Evolutionary conservation across 2,329 filamentous ascomycete species (phyloP).

Genomic region (Madurella fahalii): DNA sequence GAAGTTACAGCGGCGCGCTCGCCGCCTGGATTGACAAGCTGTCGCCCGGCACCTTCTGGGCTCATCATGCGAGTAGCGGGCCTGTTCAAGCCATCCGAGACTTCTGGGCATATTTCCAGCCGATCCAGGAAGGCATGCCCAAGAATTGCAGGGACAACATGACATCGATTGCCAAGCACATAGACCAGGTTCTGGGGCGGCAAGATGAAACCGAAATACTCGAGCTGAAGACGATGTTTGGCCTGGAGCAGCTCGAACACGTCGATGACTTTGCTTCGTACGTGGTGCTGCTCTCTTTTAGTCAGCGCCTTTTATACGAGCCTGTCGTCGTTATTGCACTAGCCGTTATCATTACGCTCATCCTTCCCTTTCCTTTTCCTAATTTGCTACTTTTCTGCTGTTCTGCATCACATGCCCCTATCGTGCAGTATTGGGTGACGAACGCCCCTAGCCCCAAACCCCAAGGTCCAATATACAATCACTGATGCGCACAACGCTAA

Average conservation of each 20-base stretch:
- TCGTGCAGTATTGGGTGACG: no score
- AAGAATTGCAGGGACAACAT: slow-evolving; percentile 54
- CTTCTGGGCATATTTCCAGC: slow-evolving; percentile 56
- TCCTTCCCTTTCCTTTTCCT: no score
- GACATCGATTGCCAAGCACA: slow-evolving; percentile 46
- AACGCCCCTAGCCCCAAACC: no score
- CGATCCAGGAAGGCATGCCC: slow-evolving; percentile 55
- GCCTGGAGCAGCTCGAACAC: slow-evolving; percentile 45
- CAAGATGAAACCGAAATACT: slow-evolving; percentile 40
- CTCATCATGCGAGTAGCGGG: slow-evolving; percentile 54
- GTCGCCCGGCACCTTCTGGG: slow-evolving; percentile 55
- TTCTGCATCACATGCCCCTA: no score
- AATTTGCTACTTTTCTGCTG: no score
- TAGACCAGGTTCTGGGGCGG: slow-evolving; percentile 46
- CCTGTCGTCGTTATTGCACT: no score
- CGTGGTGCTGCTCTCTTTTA: background rate
- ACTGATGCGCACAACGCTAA: background rate
- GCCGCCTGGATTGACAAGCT: slow-evolving; percentile 52
- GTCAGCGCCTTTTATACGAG: background rate
- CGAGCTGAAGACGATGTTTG: slow-evolving; percentile 49
- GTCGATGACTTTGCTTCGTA: slow-evolving; percentile 49
- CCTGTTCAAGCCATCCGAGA: slow-evolving; percentile 53
- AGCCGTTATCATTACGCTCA: no score
- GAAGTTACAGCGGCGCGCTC: slow-evolving; percentile 54
- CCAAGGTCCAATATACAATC: no score